A percentile compares a stretch with the other conserved stretches of the same genome.
Conservation (phyloP, 768 basidiomycete genomes). For the Suillus luteus region DNA sequence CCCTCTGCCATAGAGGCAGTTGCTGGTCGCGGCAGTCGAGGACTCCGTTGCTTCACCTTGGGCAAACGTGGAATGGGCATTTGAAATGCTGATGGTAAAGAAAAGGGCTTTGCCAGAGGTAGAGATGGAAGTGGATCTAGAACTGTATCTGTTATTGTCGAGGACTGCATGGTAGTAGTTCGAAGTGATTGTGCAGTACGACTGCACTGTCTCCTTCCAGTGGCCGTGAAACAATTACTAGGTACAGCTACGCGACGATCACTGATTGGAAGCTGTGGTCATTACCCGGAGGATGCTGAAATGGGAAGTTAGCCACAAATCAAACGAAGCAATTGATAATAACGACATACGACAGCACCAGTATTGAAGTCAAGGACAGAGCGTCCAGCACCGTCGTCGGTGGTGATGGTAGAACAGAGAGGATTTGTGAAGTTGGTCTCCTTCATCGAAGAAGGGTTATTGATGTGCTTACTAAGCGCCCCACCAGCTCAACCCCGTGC, state of each 20-base stretch:
- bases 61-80: constrained; percentile 39
- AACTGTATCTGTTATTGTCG: constrained; percentile 5
- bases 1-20: constrained; percentile 50
- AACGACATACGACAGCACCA: neutral
- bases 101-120: constrained; percentile 26
- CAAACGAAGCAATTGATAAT: neutral
- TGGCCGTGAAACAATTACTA: constrained; percentile 9
- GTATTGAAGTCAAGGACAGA: neutral
- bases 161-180: constrained; percentile 22
- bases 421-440: neutral
- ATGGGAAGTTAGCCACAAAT: neutral
- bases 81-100: constrained; percentile 27
- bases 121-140: constrained; percentile 17
- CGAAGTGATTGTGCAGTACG: neutral
- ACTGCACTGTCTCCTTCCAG: neutral
- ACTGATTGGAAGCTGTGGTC: constrained; percentile 8
- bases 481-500: constrained; percentile 1
- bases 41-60: constrained; percentile 27
- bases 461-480: constrained; percentile 7
- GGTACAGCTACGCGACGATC: constrained; percentile 15
- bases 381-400: constrained; percentile 1
- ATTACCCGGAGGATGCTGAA: constrained; percentile 14
- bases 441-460: constrained; percentile 10
- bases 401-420: constrained; percentile 2
- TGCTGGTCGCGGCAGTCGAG: constrained; percentile 39